A percentile compares a stretch with the other conserved stretches of the same genome.
Conservation (phyloP, 2,329 filamentous ascomycete species). For the Sporothrix brasiliensis region DNA sequence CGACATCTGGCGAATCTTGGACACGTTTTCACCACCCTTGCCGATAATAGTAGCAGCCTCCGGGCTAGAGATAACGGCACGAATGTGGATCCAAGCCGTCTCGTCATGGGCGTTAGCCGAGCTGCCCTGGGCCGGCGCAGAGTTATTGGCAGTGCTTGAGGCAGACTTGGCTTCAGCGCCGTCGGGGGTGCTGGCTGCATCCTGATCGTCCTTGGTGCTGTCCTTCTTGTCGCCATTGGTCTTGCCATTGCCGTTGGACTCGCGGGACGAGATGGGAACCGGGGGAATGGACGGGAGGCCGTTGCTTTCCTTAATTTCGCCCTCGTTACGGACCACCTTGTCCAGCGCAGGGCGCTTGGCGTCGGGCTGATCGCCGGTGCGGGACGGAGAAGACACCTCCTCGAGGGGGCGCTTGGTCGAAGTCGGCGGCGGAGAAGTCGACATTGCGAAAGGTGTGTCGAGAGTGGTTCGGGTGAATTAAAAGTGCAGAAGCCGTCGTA, state of each 20-base stretch:
- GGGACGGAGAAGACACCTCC: slow-evolving; percentile 92
- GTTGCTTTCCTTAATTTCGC: slow-evolving; percentile 55
- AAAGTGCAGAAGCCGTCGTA: slow-evolving; percentile 40
- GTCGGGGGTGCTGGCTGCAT: slow-evolving; percentile 70
- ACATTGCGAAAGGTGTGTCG: slow-evolving; percentile 60
- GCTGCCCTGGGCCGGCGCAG: slow-evolving; percentile 48
- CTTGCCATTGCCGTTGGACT: slow-evolving; percentile 55
- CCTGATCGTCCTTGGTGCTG: slow-evolving; percentile 60
- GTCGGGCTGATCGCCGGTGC: slow-evolving; percentile 88
- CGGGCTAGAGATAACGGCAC: slow-evolving; percentile 94
- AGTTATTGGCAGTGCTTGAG: slow-evolving; percentile 47
- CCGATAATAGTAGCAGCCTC: slow-evolving; percentile 98
- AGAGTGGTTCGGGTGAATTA: background rate
- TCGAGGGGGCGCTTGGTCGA: slow-evolving; percentile 91
- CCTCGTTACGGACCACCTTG: slow-evolving; percentile 76
- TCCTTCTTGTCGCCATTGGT: slow-evolving; percentile 57
- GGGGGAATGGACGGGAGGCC: slow-evolving; percentile 39
- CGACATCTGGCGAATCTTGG: slow-evolving; percentile 91
- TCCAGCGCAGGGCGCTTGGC: slow-evolving; percentile 96
- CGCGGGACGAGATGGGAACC: slow-evolving; percentile 46
- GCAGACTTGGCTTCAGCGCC: slow-evolving; percentile 59
- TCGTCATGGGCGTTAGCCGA: slow-evolving; percentile 74
- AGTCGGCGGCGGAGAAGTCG: slow-evolving; percentile 68
- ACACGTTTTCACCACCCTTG: slow-evolving; percentile 98
- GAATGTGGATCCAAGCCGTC: slow-evolving; percentile 94